Evolutionary conservation across 805 yeast genomes (phyloP), one percentile per base, ranked within the genome.

Genomic region (Saccharomycopsis fibuligera): DNA sequence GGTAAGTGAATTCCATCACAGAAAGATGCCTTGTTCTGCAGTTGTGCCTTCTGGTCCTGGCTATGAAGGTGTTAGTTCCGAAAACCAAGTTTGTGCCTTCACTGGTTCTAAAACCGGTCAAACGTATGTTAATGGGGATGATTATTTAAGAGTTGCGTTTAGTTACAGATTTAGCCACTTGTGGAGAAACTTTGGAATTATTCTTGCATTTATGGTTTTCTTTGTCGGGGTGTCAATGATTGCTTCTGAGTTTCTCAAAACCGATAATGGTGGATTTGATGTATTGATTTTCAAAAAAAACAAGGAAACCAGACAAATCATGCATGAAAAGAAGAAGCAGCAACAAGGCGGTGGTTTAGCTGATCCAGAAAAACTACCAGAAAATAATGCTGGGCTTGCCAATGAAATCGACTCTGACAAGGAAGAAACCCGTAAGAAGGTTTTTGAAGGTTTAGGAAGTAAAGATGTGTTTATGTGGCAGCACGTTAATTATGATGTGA

Each of bases 131-230:
- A 58, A 62, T 29, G 96, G 95, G 56, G 77, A 79, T 54, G 64
- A 62, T 31, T 86, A 83, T 58, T 55, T 86, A 48, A 53, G 54
- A 4, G 57, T 57, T 2, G 61, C 79, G 6, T 86, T 63, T 63
- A 60, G 63, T 37, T 87, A 81, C 68, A 60, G 60, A 19, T 78
- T 72, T 58, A 54, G 63, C 19, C 86, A 87, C 63, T 72, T 75
- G 44, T 87, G 96, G 96, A 79, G 95, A 68, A 84, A 87, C 62
- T 72, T 83, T 49, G 96, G 89, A 59, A 76, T 83, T 51, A 51
- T 76, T 51, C 60, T 79, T 59, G 86, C 75, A 2, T 81, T 70
- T 58, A 62, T 71, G 49, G 53, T 69, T 3, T 73, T 45, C 24
- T 57, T 57, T 38, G 19, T 56, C 24, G 29, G 27, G 9, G 29